Percentiles rank a stretch among this genome's conserved stretches.
Conservation (phyloP, 106 monocot species). For the Allium cepa region DNA sequence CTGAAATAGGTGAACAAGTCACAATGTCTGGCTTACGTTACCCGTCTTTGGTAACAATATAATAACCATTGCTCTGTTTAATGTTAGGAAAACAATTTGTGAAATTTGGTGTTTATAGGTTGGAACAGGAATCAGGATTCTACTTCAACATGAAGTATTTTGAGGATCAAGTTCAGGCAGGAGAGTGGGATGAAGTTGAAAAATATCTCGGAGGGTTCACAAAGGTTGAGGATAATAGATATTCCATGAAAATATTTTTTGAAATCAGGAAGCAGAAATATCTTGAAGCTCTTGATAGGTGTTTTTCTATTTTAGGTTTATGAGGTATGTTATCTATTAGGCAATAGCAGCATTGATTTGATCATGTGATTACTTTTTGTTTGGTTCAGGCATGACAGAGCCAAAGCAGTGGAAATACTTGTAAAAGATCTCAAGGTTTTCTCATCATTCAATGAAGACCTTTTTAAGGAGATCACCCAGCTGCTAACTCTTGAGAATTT, state of each 20-base stretch:
- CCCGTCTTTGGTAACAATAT: background rate
- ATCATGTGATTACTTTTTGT: background rate
- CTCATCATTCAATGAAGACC: conserved; percentile 92
- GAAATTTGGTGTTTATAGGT: conserved; percentile 1
- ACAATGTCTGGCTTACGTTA: too few species aligned
- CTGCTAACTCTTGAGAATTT: conserved; percentile 95
- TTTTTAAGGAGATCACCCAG: conserved; percentile 95
- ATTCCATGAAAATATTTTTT: conserved; percentile 97
- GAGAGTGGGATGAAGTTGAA: conserved; percentile 98
- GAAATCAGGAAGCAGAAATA: conserved; percentile 98
- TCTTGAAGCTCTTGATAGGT: conserved; percentile 95
- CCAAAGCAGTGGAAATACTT: conserved; percentile 92
- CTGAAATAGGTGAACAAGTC: too few species aligned
- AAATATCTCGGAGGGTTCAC: conserved; percentile 86
- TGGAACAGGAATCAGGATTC: conserved; percentile 81
- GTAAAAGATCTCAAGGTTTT: conserved; percentile 96
- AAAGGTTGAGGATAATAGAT: conserved; percentile 64
- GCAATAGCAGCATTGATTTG: background rate
- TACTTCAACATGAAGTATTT: conserved; percentile 98
- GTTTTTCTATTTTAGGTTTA: background rate
- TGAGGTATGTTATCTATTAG: background rate
- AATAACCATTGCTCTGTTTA: background rate
- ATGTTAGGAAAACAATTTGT: background rate
- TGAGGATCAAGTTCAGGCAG: conserved; percentile 86
- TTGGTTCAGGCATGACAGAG: conserved; percentile 60